Conservation (phyloP, 768 basidiomycete species). For the Amanita pseudoporphyria region DNA sequence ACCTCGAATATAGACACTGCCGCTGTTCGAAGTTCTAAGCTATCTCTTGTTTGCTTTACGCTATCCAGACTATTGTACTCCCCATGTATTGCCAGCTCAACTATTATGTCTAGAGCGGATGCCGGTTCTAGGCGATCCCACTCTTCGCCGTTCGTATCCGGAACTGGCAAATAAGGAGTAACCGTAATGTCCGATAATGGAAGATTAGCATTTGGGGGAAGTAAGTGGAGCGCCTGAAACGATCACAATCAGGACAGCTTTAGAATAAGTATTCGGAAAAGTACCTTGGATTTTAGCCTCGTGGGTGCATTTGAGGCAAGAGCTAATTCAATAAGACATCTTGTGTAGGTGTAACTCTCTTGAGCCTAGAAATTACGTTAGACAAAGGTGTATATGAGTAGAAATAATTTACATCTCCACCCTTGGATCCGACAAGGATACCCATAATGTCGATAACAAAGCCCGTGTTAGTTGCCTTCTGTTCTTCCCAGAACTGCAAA, state of each 20-base stretch:
- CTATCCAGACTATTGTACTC: conserved; percentile 71
- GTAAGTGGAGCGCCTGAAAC: conserved; percentile 33
- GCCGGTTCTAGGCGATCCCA: conserved; percentile 82
- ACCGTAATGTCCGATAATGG: conserved; percentile 59
- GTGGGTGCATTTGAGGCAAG: conserved; percentile 94
- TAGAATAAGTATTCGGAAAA: not conserved
- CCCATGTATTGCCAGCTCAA: conserved; percentile 78
- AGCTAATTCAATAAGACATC: conserved; percentile 80
- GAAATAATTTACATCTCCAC: conserved; percentile 40
- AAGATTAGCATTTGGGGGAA: conserved; percentile 40
- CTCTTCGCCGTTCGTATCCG: conserved; percentile 83
- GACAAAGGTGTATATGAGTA: not conserved
- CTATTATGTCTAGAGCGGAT: conserved; percentile 73
- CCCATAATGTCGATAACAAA: conserved; percentile 80
- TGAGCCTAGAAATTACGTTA: conserved; percentile 30
- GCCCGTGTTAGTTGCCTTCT: conserved; percentile 74
- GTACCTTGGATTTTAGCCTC: conserved; percentile 75
- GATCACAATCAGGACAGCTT: conserved; percentile 5
- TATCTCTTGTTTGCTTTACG: conserved; percentile 51
- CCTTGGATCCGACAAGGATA: conserved; percentile 73
- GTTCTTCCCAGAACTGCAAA: conserved; percentile 92
- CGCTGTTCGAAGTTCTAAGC: conserved; percentile 63
- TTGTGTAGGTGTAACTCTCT: conserved; percentile 49
- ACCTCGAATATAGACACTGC: conserved; percentile 85
- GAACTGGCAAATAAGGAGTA: conserved; percentile 67